These are phyloP conservation scores for Pelargonium cotyledonis DNA, from an alignment of 441 rosid species.

Conservation along the genomic window DNA sequence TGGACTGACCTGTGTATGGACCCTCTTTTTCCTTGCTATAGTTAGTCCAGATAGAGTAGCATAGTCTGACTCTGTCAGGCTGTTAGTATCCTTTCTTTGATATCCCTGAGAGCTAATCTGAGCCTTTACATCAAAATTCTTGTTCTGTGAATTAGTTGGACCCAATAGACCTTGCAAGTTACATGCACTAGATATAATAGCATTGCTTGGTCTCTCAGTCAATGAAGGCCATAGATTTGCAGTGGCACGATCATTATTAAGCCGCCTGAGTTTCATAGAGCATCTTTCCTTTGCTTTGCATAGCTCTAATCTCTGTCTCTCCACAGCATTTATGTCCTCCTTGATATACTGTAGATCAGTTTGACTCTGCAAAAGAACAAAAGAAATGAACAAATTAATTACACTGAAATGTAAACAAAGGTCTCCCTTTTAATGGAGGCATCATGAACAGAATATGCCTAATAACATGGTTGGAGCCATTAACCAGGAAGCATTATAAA, in stretches of 20 bases:
- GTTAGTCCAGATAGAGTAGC: constrained; percentile 20
- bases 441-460: neutral
- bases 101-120: constrained; percentile 20
- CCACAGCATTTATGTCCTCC: constrained; percentile 31
- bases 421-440: neutral
- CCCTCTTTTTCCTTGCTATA: constrained; percentile 23
- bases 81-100: constrained; percentile 17
- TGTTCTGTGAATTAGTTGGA: constrained; percentile 15
- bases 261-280: constrained; percentile 20
- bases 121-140: constrained; percentile 22
- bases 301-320: constrained; percentile 24
- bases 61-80: constrained; percentile 14
- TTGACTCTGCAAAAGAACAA: constrained; percentile 23
- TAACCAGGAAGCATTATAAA: neutral
- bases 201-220: constrained; percentile 18
- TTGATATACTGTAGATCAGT: constrained; percentile 29
- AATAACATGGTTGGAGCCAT: too few relatives aligned
- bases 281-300: constrained; percentile 20
- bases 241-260: constrained; percentile 15
- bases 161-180: constrained; percentile 15
- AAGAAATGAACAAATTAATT: neutral
- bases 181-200: neutral
- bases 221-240: constrained; percentile 14
- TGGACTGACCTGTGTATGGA: constrained; percentile 27
- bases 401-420: neutral